Conservation (phyloP, 2,329 filamentous ascomycete genomes). For the Anthostomella pinea region DNA sequence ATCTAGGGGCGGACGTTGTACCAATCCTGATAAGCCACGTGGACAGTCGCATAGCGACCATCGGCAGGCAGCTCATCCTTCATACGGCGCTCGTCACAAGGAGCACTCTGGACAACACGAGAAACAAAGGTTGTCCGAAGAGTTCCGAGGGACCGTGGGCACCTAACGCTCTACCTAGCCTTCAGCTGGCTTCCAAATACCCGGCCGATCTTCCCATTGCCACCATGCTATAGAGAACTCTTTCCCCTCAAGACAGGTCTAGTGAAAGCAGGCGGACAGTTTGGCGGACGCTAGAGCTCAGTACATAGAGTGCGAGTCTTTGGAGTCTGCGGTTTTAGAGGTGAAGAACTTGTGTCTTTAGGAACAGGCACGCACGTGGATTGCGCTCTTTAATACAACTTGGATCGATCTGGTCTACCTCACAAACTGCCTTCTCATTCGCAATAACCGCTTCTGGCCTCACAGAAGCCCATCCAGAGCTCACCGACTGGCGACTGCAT, state of each 20-base stretch:
- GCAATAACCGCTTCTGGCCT: conserved; percentile 5
- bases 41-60: conserved; percentile 9
- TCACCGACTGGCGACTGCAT: too few species aligned
- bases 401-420: conserved; percentile 16
- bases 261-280: conserved; percentile 15
- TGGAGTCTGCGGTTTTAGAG: conserved; percentile 12
- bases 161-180: conserved; percentile 14
- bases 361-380: conserved; percentile 16
- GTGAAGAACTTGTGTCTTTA: conserved; percentile 13
- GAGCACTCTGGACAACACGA: conserved; percentile 27
- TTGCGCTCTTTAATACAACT: conserved; percentile 25
- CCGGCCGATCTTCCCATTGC: conserved; percentile 14
- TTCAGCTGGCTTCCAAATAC: conserved; percentile 17
- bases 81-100: too few species aligned
- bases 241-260: conserved; percentile 17
- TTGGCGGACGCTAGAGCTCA: conserved; percentile 15
- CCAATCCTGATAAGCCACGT: conserved; percentile 6
- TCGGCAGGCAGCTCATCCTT: conserved; percentile 13
- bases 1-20: conserved; percentile 12
- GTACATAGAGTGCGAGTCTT: conserved; percentile 14
- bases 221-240: conserved; percentile 22
- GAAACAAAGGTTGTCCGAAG: conserved; percentile 34
- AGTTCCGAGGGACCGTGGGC: conserved; percentile 18
- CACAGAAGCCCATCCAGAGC: background rate
- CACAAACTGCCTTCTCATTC: conserved; percentile 6